phyloP scores from a whole-genome alignment of 495 filamentous ascomycete genomes.

The Sphaerosporella brunnea region DNA sequence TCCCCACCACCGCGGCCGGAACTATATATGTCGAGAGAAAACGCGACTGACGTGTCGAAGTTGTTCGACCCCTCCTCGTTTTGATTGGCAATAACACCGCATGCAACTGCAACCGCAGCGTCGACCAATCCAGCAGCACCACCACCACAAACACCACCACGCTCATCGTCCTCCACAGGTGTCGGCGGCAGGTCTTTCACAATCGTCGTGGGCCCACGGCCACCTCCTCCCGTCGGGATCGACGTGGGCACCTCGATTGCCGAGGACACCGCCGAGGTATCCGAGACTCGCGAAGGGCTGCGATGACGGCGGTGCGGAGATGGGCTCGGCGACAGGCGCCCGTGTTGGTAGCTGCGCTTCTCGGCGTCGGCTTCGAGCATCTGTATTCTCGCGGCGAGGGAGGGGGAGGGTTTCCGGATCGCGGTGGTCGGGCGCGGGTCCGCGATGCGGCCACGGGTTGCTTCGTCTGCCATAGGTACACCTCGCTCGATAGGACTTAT shows the following conservation, averaged over 20 bases:
- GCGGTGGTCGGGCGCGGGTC: constrained; percentile 20
- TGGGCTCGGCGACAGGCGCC: constrained; percentile 19
- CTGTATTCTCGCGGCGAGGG: constrained; percentile 25
- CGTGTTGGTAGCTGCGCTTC: constrained; percentile 19
- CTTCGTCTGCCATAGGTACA: constrained; percentile 24
- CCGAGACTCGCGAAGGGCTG: background rate
- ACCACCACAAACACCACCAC: constrained; percentile 7
- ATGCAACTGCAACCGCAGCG: background rate
- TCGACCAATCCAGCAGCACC: constrained; percentile 29
- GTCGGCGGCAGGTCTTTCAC: constrained; percentile 24
- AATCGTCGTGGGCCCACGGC: background rate
- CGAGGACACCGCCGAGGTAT: constrained; percentile 1
- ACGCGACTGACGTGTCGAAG: constrained; percentile 6
- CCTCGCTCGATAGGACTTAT: no score
- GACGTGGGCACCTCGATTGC: constrained; percentile 4
- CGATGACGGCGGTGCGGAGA: constrained; percentile 20
- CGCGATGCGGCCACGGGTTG: constrained; percentile 22
- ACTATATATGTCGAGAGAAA: background rate
- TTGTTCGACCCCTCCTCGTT: constrained; percentile 23
- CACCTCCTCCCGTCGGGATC: background rate
- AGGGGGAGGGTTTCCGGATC: constrained; percentile 23
- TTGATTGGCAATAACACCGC: constrained; percentile 6
- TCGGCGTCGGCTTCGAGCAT: constrained; percentile 26
- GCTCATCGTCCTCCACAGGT: constrained; percentile 23
- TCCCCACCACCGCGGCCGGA: constrained; percentile 12